These are phyloP conservation scores for Chaetomium cochliodes DNA, from an alignment of 495 filamentous ascomycete species.

Conservation along the genomic window DNA sequence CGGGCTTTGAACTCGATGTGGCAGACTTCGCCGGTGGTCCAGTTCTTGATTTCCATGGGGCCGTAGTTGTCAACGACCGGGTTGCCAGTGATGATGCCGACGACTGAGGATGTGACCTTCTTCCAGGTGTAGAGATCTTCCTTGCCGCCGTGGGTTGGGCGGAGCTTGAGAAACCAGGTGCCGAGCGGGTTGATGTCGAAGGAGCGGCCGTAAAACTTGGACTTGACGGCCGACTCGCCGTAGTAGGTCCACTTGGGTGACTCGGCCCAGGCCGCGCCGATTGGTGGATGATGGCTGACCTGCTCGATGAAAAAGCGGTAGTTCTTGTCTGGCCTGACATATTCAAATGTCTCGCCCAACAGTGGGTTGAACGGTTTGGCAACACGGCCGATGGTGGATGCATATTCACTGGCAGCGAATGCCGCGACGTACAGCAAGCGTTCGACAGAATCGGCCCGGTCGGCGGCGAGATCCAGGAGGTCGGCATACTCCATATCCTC, in stretches of 20 bases:
- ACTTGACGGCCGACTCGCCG: slow-evolving; percentile 94
- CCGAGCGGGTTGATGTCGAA: slow-evolving; percentile 96
- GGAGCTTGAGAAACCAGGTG: slow-evolving; percentile 92
- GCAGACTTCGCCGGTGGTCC: slow-evolving; percentile 87
- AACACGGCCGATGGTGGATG: slow-evolving; percentile 92
- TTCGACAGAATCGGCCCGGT: slow-evolving; percentile 81
- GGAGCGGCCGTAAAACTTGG: slow-evolving; percentile 95
- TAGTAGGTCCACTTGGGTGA: slow-evolving; percentile 95
- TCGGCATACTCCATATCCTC: slow-evolving; percentile 98
- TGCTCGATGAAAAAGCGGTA: slow-evolving; percentile 99
- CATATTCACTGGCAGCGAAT: slow-evolving; percentile 93
- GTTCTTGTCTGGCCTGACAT: slow-evolving; percentile 89
- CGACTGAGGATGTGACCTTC: slow-evolving; percentile 95
- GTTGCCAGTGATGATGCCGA: slow-evolving; percentile 95
- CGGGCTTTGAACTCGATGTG: slow-evolving; percentile 92
- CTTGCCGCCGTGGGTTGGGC: slow-evolving; percentile 67
- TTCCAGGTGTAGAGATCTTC: slow-evolving; percentile 98
- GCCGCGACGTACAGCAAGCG: slow-evolving; percentile 95
- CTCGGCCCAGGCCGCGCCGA: slow-evolving; percentile 92
- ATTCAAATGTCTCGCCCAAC: slow-evolving; percentile 95
- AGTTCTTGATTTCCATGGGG: slow-evolving; percentile 95
- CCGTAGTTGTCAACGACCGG: slow-evolving; percentile 99
- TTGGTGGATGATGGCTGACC: slow-evolving; percentile 95
- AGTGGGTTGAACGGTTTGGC: slow-evolving; percentile 98
- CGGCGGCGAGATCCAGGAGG: slow-evolving; percentile 84